Conservation (phyloP, 2,329 filamentous ascomycete genomes). For the Parastagonospora avenae region DNA sequence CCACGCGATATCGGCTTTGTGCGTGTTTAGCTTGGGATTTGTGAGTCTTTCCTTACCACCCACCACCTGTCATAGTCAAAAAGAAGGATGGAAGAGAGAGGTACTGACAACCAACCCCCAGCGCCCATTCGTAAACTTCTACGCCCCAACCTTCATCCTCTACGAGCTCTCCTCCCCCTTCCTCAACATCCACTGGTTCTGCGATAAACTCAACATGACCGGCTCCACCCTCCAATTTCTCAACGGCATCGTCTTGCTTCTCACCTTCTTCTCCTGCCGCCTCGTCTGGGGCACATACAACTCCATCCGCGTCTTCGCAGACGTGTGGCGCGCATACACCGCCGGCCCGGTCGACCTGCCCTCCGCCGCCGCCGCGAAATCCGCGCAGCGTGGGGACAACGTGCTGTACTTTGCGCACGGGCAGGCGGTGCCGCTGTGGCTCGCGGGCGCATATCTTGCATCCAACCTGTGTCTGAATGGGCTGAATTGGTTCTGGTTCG, state of each 20-base stretch:
- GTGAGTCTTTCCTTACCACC: conserved; percentile 61
- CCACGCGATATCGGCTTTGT: conserved; percentile 74
- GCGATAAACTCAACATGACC: conserved; percentile 83
- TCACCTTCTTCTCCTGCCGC: conserved; percentile 77
- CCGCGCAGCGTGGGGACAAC: conserved; percentile 43
- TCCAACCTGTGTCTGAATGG: conserved; percentile 75
- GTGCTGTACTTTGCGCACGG: conserved; percentile 56
- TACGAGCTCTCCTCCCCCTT: conserved; percentile 88
- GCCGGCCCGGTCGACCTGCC: conserved; percentile 26
- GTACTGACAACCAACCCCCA: conserved; percentile 44
- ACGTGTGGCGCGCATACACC: conserved; percentile 61
- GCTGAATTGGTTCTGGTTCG: conserved; percentile 85
- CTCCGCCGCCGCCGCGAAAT: conserved; percentile 35
- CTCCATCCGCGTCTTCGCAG: conserved; percentile 66
- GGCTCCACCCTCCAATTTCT: conserved; percentile 75
- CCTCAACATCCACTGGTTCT: conserved; percentile 90
- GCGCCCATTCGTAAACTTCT: conserved; percentile 85
- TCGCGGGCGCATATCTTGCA: conserved; percentile 69
- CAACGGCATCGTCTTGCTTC: conserved; percentile 74
- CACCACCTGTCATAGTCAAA: too few species aligned
- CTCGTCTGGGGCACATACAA: conserved; percentile 79
- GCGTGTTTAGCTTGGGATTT: conserved; percentile 78
- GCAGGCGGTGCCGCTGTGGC: conserved; percentile 66
- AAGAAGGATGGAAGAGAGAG: not conserved
- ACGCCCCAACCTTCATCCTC: conserved; percentile 79